phyloP scores from a whole-genome alignment of 2,329 filamentous ascomycete species.

The Drechslerella coelobrocha region DNA sequence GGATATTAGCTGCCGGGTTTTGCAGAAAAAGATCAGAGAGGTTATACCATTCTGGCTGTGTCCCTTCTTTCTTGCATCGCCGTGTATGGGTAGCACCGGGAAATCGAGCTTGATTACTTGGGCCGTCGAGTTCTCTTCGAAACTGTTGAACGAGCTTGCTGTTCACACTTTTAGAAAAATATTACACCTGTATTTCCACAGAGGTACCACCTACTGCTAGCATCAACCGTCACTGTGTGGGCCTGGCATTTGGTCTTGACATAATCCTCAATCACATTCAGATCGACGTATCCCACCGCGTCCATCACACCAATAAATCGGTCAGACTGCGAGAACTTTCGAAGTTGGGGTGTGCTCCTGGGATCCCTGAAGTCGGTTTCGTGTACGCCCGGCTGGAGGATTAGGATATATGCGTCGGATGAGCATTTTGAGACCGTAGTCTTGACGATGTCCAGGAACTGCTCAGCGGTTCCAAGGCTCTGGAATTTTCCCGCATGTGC shows the following conservation, averaged over 20 bases:
- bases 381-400: constrained; percentile 54
- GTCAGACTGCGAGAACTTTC: constrained; percentile 27
- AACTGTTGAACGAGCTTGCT: constrained; percentile 53
- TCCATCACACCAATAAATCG: constrained; percentile 33
- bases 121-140: constrained; percentile 50
- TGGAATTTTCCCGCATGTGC: constrained; percentile 47
- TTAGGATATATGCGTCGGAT: constrained; percentile 54
- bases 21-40: not conserved
- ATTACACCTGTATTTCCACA: not conserved
- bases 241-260: constrained; percentile 46
- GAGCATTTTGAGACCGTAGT: constrained; percentile 51
- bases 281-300: constrained; percentile 33
- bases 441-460: constrained; percentile 46
- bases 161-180: not conserved
- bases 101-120: constrained; percentile 48
- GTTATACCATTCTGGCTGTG: constrained; percentile 40
- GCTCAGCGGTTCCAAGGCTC: constrained; percentile 46
- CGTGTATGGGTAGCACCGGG: constrained; percentile 36
- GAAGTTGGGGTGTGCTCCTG: constrained; percentile 40
- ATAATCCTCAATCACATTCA: constrained; percentile 40
- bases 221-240: constrained; percentile 51
- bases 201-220: constrained; percentile 48
- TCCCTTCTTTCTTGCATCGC: constrained; percentile 38
- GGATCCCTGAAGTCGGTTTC: constrained; percentile 52
- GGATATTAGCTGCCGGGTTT: not conserved